Conservation (phyloP, 2,329 filamentous ascomycete species). For the Alternaria sp. region DNA sequence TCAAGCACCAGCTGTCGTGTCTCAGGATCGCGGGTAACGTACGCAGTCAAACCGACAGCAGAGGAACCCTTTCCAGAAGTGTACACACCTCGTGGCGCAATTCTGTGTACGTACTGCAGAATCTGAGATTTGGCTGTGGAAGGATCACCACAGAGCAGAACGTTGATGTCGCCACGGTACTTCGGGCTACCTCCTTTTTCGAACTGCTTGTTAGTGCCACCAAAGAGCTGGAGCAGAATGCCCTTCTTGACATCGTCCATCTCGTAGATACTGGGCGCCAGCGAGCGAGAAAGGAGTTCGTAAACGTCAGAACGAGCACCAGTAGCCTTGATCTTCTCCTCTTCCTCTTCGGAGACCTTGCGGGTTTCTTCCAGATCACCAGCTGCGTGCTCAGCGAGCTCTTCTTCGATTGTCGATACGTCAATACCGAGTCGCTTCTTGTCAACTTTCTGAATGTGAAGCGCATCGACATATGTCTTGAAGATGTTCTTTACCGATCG, state of each 20-base stretch:
- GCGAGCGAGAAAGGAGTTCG: conserved; percentile 85
- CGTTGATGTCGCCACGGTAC: conserved; percentile 97
- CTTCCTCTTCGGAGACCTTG: conserved; percentile 84
- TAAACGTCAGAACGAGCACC: conserved; percentile 87
- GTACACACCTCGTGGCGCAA: conserved; percentile 86
- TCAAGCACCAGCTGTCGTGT: conserved; percentile 77
- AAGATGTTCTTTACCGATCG: conserved; percentile 92
- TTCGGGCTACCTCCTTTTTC: conserved; percentile 94
- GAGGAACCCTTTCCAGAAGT: conserved; percentile 80
- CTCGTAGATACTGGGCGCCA: conserved; percentile 95
- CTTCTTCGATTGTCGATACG: conserved; percentile 83
- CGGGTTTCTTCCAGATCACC: conserved; percentile 83
- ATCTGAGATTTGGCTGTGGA: conserved; percentile 97
- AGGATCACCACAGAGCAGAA: conserved; percentile 94
- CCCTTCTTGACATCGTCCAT: conserved; percentile 99
- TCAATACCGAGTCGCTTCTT: conserved; percentile 94
- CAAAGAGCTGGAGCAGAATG: conserved; percentile 94
- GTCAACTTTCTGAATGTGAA: conserved; percentile 96
- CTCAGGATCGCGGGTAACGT: conserved; percentile 77
- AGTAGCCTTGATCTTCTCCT: conserved; percentile 84
- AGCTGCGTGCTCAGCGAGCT: conserved; percentile 74
- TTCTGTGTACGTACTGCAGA: conserved; percentile 94
- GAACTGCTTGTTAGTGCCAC: conserved; percentile 97
- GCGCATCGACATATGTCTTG: conserved; percentile 95
- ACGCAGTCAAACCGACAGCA: conserved; percentile 79